Evolutionary conservation across 1,284 basidiomycete genomes (phyloP).

Genomic region (Heterobasidion parviporum): DNA sequence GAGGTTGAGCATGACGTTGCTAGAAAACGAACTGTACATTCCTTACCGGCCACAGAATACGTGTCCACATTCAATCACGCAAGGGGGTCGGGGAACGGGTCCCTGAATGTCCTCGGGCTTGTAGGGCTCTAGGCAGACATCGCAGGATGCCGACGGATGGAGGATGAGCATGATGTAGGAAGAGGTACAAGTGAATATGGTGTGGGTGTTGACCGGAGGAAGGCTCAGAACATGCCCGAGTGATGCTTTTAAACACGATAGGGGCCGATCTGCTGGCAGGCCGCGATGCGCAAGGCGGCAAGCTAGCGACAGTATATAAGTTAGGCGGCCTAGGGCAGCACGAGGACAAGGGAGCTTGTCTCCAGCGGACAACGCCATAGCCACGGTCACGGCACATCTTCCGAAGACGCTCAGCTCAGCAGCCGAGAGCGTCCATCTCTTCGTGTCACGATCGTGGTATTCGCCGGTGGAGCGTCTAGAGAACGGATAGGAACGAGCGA

Average conservation of each 20-base stretch:
- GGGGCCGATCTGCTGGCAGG: background rate
- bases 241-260: background rate
- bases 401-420: background rate
- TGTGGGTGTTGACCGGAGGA: background rate
- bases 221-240: background rate
- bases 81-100: conserved; percentile 30
- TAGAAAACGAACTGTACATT: background rate
- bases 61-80: conserved; percentile 43
- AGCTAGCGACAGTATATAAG: background rate
- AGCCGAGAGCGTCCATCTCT: background rate
- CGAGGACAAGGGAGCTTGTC: background rate
- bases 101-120: conserved; percentile 12
- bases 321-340: background rate
- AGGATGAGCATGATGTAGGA: conserved; percentile 36
- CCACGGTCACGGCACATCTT: background rate
- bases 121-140: conserved; percentile 44
- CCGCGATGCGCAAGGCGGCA: background rate
- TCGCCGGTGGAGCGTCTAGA: background rate
- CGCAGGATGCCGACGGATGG: conserved; percentile 38
- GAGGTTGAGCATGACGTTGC: background rate
- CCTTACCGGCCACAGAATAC: conserved; percentile 41
- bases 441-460: background rate
- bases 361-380: background rate
- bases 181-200: conserved; percentile 5
- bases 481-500: background rate